These are phyloP conservation scores for Cicer yamashitae DNA, from an alignment of 306 rosid species.

Conservation along the genomic window DNA sequence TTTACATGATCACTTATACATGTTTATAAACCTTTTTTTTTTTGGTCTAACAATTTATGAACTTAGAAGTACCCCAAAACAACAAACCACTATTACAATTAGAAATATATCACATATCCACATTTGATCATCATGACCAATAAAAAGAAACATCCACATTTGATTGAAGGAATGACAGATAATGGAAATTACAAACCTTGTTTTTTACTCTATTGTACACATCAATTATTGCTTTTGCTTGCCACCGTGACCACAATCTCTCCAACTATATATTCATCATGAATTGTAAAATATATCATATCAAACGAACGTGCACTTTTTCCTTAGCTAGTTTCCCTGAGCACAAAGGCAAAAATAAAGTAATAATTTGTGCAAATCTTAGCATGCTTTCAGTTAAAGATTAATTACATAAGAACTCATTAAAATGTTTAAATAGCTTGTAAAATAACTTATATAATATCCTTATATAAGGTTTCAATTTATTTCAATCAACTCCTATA, in stretches of 20 bases:
- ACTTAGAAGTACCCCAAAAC: no score
- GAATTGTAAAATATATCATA: not conserved
- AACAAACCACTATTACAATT: no score
- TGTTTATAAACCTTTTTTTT: no score
- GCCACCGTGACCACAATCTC: not conserved
- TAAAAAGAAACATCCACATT: not conserved
- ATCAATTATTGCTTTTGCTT: not conserved
- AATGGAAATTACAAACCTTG: constrained; percentile 13
- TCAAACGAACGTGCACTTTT: not conserved
- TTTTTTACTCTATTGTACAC: not conserved
- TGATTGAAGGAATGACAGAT: not conserved
- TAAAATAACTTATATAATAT: no score
- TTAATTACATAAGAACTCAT: no score
- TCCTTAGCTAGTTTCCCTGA: not conserved
- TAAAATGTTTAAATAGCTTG: no score
- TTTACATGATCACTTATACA: no score
- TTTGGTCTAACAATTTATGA: no score
- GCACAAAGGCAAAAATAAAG: not conserved
- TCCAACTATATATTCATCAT: not conserved
- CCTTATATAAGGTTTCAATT: no score
- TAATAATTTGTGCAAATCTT: not conserved
- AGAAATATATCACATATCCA: not conserved
- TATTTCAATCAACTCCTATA: no score
- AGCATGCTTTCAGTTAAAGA: no score
- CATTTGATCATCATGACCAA: not conserved